Conservation (phyloP, 306 rosid species). For the Cucumis cinereus region DNA sequence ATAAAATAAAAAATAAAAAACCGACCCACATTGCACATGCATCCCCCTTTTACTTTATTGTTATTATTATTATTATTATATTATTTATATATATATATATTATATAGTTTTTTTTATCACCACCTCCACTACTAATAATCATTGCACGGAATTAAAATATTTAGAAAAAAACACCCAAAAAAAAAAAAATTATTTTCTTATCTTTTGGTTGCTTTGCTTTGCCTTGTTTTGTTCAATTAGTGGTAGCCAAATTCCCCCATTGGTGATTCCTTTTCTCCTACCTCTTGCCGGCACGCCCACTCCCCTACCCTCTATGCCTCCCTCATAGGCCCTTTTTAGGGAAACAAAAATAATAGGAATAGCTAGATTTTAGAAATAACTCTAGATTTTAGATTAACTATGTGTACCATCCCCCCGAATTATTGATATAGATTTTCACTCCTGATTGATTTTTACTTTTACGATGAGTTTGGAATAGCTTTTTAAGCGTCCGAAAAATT, state of each 20-base stretch:
- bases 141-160: conserved; percentile 44
- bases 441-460: background rate
- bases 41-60: conserved; percentile 7
- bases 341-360: background rate
- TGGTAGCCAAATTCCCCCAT: conserved; percentile 23
- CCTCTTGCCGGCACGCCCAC: background rate
- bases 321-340: background rate
- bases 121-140: conserved; percentile 39
- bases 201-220: background rate
- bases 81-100: background rate
- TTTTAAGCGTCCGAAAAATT: no score
- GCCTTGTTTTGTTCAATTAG: conserved; percentile 17
- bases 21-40: conserved; percentile 61
- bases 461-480: no score
- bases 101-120: conserved; percentile 7
- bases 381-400: background rate
- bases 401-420: no score
- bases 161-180: no score
- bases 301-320: background rate
- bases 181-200: conserved; percentile 10
- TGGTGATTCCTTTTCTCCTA: background rate
- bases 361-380: background rate
- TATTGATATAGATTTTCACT: background rate
- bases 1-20: background rate
- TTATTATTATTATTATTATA: background rate